Evolutionary conservation across 345 rosid genomes (phyloP), one percentile per base, ranked within the genome.

Genomic region (Gossypium longicalyx): DNA sequence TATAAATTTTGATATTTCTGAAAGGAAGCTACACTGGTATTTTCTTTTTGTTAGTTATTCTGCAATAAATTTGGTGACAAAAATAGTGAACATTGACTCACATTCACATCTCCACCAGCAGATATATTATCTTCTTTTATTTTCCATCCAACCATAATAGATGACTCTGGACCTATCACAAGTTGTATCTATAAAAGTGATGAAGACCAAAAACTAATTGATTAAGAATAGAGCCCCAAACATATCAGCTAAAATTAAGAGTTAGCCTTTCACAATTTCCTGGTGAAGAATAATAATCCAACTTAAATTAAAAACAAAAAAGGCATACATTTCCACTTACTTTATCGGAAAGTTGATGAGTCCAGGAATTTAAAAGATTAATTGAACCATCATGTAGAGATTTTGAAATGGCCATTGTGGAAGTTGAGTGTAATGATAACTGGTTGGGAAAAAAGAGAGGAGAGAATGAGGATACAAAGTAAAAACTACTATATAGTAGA

Each of bases 321-420:
- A 66, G 82, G 70, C 87, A 74, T 86, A 93, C 99, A 84, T 91
- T 89, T 84, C 97, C 99, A 71, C 82, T 87, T 41, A 97, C 75
- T 73, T 91, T 87, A 70, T 88, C 92, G 34, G 97, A 91, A 69
- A 96, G 96, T 83, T 88, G 92, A 15, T 97, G 95, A 34, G 95
- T 91, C 97, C 98, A 93, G 1, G 83, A 77, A 83, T 96, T 96
- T 71, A 97, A 87, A 75, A 96, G 97, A 86, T 91, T 96, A 61
- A 91, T 82, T n/a, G 98, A 93, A 47, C 97, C 94, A 86, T 96
- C 93, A 72, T 75, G 84, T 80, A 91, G 82, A 82, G 99, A 91
- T 88, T 90, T 89, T 22, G 93, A 83, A 64, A 93, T 78, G 70
- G 87, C 79, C 80, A 89, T 83, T 74, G 90, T 88, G 13, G 98